These are phyloP conservation scores for Physaria fendleri DNA, from an alignment of 345 rosid genomes.

Conservation along the genomic window DNA sequence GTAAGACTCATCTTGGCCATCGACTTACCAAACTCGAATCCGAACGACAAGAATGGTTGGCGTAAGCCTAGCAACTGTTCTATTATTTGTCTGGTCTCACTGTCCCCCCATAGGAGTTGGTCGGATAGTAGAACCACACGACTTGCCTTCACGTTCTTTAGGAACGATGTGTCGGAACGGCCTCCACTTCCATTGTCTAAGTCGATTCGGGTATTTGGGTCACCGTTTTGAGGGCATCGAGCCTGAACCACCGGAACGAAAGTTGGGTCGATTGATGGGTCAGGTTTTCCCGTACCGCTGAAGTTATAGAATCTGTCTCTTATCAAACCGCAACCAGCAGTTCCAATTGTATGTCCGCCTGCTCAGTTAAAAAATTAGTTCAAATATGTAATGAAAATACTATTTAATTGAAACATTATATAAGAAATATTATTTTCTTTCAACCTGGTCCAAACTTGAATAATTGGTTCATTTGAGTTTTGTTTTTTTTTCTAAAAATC, in stretches of 20 bases:
- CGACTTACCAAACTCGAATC: constrained; percentile 32
- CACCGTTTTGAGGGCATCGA: constrained; percentile 28
- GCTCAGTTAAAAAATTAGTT: neutral
- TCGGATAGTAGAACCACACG: constrained; percentile 44
- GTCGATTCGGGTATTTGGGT: constrained; percentile 22
- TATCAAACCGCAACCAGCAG: constrained; percentile 36
- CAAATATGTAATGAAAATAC: no score
- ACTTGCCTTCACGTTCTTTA: constrained; percentile 35
- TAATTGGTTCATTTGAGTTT: no score
- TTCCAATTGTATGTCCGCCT: constrained; percentile 52
- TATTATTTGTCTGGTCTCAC: constrained; percentile 33
- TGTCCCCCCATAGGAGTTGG: constrained; percentile 41
- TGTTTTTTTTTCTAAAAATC: no score
- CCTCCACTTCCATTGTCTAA: constrained; percentile 33
- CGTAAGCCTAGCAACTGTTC: constrained; percentile 28
- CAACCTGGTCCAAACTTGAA: no score
- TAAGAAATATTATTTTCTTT: no score
- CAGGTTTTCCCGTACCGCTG: constrained; percentile 28
- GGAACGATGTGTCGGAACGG: constrained; percentile 35
- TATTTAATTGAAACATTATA: no score
- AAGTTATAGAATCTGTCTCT: constrained; percentile 34
- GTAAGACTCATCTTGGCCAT: constrained; percentile 41
- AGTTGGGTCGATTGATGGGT: constrained; percentile 28
- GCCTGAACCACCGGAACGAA: constrained; percentile 18
- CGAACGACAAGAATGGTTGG: neutral